Base-by-base conservation (phyloP, 495 filamentous ascomycete species). In the Achaetomiella virescens region DNA sequence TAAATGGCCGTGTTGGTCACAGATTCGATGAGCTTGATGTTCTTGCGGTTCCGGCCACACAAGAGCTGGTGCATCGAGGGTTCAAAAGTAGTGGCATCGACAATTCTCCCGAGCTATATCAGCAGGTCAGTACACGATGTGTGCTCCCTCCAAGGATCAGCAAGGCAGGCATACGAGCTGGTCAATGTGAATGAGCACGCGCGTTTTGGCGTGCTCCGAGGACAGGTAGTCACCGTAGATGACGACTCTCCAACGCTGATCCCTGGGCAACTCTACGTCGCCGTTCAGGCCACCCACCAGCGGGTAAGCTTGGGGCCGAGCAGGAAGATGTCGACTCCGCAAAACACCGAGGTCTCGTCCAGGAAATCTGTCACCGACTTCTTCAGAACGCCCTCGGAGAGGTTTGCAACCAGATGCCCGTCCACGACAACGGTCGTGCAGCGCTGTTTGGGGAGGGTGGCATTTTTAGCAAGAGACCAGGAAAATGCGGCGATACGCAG, bases 211-310 rank as follows among this genome's bases (percentile, higher is more conserved):
- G 73, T 97, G 90, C 72, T 98, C 93, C 9, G 88, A 85, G 66
- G 88, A 95, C 72, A 97, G 86, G 76, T 90, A 84, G 70, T 97
- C 93, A 33, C 95, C 95, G 62, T 92, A 97, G 59, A 98, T 95
- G 52, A 87, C 87, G 52, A 96, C 86, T 55, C 91, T 84, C 71
- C 95, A 86, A 52, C 93, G 82, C 61, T 90, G 84, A 63, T 96
- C 90, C 62, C 70, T 62, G 41, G 70, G 73, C 54, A 77, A 63
- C 58, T 77, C 73, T 33, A 72, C 70, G 53, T 81, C 79, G 24
- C 79, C 79, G 27, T 77, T 76, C 61, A 83, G 72, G 24, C 74
- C 75, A 43, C 86, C 86, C 47, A 84, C 83, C 50, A 86, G 87
- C 9, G 78, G 15, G 77, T 77, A 43, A 83, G 79, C 72, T 89